phyloP scores from a whole-genome alignment of 2,329 filamentous ascomycete genomes.

The Aulographum hederae region DNA sequence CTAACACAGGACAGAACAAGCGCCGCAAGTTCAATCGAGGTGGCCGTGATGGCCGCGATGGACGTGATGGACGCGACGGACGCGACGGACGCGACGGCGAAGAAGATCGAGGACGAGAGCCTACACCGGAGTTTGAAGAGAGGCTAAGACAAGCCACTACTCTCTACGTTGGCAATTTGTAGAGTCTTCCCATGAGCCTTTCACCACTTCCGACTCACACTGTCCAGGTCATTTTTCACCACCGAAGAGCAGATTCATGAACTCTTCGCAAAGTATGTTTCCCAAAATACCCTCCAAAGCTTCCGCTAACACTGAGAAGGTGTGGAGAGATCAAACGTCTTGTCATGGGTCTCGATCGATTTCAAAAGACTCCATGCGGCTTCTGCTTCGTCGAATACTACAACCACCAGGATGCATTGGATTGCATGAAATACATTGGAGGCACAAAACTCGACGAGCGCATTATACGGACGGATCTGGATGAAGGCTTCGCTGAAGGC shows the following conservation, averaged over 20 bases:
- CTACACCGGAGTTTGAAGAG: conserved; percentile 42
- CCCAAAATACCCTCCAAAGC: not conserved
- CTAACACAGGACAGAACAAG: conserved; percentile 4
- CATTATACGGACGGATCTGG: conserved; percentile 85
- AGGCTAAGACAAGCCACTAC: conserved; percentile 72
- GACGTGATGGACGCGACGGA: conserved; percentile 40
- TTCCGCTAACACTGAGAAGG: conserved; percentile 15
- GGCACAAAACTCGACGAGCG: conserved; percentile 96
- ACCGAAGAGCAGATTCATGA: conserved; percentile 99
- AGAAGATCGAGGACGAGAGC: not conserved
- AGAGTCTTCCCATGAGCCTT: conserved; percentile 26
- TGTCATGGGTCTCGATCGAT: conserved; percentile 92
- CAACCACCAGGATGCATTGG: conserved; percentile 87
- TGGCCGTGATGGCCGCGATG: conserved; percentile 44
- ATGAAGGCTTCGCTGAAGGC: conserved; percentile 90
- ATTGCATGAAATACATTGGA: conserved; percentile 97
- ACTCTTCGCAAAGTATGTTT: conserved; percentile 62
- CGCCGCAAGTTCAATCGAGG: too few species aligned
- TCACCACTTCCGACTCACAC: not conserved
- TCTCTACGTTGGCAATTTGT: conserved; percentile 94
- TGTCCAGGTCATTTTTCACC: conserved; percentile 73
- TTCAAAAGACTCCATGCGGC: conserved; percentile 92
- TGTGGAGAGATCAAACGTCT: conserved; percentile 95
- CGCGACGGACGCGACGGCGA: conserved; percentile 18
- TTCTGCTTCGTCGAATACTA: conserved; percentile 99